phyloP scores from a whole-genome alignment of 805 yeast genomes.

The Candida taoyuanica region DNA sequence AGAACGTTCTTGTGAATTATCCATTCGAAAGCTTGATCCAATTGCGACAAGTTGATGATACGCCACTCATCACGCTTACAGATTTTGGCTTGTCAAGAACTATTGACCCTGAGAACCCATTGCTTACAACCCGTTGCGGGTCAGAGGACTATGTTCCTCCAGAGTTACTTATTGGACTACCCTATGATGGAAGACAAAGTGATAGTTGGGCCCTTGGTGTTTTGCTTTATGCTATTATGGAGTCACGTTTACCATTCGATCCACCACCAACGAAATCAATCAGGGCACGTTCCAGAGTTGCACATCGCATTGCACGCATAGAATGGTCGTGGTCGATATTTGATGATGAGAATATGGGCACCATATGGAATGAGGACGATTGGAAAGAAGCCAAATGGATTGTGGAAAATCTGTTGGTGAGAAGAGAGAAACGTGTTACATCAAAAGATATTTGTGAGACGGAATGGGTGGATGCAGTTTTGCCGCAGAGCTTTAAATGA shows the following conservation, averaged over 20 bases:
- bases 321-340: constrained; percentile 83
- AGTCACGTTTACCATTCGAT: constrained; percentile 89
- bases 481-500: constrained; percentile 8
- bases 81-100: constrained; percentile 87
- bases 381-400: constrained; percentile 46
- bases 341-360: constrained; percentile 30
- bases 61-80: constrained; percentile 54
- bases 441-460: constrained; percentile 31
- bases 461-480: constrained; percentile 32
- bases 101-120: constrained; percentile 54
- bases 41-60: constrained; percentile 15
- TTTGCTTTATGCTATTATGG: constrained; percentile 76
- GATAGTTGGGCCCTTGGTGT: constrained; percentile 98
- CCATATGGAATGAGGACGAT: constrained; percentile 20
- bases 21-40: constrained; percentile 29
- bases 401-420: constrained; percentile 46
- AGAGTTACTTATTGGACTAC: constrained; percentile 82
- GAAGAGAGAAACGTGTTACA: constrained; percentile 41
- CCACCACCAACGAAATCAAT: constrained; percentile 53
- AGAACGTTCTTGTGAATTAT: constrained; percentile 60
- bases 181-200: constrained; percentile 86
- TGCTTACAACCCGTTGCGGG: constrained; percentile 87
- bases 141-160: constrained; percentile 97
- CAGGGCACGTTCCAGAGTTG: constrained; percentile 51
- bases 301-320: constrained; percentile 87